A percentile compares a stretch with the other conserved stretches of the same genome.
These are phyloP conservation scores for Akanthomyces uredinophilus DNA, from an alignment of 2,329 filamentous ascomycete genomes.

Conservation along the genomic window DNA sequence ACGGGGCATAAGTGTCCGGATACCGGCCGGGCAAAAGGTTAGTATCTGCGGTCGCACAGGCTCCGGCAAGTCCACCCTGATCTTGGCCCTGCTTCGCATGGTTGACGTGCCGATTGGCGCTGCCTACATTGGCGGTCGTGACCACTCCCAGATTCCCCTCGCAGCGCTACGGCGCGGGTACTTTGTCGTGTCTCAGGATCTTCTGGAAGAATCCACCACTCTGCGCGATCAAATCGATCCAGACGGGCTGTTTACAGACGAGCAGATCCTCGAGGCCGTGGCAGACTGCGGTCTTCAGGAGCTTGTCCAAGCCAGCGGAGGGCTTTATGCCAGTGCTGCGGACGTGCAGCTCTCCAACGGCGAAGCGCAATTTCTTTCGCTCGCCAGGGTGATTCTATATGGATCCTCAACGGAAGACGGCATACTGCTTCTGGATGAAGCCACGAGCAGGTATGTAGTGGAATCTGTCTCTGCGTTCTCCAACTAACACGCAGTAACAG, in stretches of 20 bases:
- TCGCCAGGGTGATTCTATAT: background rate
- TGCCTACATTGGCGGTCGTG: background rate
- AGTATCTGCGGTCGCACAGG: constrained; percentile 5
- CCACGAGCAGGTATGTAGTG: background rate
- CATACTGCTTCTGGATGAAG: constrained; percentile 1
- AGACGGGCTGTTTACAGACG: background rate
- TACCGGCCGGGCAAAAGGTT: background rate
- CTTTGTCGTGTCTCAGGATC: background rate
- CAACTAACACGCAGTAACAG: background rate
- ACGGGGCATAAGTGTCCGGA: background rate
- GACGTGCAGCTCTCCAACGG: background rate
- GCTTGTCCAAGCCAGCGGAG: background rate
- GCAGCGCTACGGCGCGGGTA: background rate
- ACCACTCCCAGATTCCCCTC: background rate
- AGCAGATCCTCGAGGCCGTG: background rate
- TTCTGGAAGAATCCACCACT: background rate
- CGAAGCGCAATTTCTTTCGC: background rate
- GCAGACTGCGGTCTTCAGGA: background rate
- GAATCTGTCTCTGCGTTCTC: background rate
- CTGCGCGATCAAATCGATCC: background rate
- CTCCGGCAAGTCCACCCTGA: constrained; percentile 6
- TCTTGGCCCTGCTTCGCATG: constrained; percentile 4
- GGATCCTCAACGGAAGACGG: background rate
- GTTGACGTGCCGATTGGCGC: background rate
- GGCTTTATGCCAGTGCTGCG: background rate